Base-by-base conservation (phyloP, 306 rosid genomes). In the Cucumis hystrix region DNA sequence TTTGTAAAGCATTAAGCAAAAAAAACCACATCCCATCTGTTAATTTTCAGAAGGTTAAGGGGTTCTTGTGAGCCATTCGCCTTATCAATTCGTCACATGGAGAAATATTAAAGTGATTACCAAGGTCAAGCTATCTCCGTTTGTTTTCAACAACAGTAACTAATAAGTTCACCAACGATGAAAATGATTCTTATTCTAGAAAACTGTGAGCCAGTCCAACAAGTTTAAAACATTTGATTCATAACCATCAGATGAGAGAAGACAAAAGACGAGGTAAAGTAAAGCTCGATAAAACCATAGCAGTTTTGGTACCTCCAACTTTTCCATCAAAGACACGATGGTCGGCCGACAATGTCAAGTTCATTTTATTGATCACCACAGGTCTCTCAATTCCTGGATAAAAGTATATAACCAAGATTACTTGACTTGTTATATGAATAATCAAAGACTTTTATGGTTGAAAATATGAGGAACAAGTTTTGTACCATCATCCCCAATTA, bases 281-380 rank as follows among this genome's bases (percentile, higher is more conserved):
- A 49, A 16, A 71, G 59, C 59, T 47, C 15, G 58, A 70, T 0
- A 45, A 70, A 47, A 28, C 56, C 6, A 41, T 14, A 43, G 18
- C 65, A n/a, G 13, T 57, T 64, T 72, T 41, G 55, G 59, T 88
- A 95, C 99, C 97, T 86, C 93, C 97, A 80, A 95, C 97, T 89
- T 95, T 88, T 69, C 97, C 99, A 64, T 95, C 96, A 58, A 90
- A 92, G 54, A 95, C 91, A 2, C 97, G 99, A 82, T 92, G 97
- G 84, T 95, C 99, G 5, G 97, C 97, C 1, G 99, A 92, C 80
- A 95, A 80, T 7, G 97, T 95, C 76, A 95, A 70, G 85, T 79
- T 92, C 97, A 95, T 87, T 86, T 90, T 89, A 18, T 80, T 89
- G 83, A 83, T 84, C 73, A 86, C 88, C 20, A 89, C 84, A 30